These are phyloP conservation scores for Neonectria coccinea DNA, from an alignment of 2,329 filamentous ascomycete genomes.

Conservation along the genomic window DNA sequence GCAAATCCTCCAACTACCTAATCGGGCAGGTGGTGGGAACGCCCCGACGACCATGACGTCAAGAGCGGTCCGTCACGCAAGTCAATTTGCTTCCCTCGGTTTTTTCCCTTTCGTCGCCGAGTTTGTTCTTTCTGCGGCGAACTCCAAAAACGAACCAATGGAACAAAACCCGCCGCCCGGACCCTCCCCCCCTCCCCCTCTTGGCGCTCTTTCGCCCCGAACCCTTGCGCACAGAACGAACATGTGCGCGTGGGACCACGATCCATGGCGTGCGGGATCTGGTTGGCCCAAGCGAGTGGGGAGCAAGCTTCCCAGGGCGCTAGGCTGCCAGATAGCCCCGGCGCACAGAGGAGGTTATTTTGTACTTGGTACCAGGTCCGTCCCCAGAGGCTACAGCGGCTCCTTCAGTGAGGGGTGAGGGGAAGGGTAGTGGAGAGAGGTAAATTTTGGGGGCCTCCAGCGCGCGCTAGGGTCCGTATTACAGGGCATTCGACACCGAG, in stretches of 20 bases:
- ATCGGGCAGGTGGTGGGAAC: constrained; percentile 25
- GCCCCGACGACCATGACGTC: constrained; percentile 19
- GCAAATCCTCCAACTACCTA: constrained; percentile 8
- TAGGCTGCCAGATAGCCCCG: constrained; percentile 28
- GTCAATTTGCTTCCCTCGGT: neutral
- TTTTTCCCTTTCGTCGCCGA: neutral
- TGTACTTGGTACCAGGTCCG: constrained; percentile 15
- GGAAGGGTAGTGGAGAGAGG: constrained; percentile 14
- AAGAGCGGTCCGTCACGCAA: neutral
- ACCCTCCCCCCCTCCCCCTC: neutral
- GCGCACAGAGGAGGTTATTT: constrained; percentile 28
- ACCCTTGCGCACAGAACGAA: constrained; percentile 19
- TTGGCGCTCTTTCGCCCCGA: constrained; percentile 11
- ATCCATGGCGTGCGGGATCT: constrained; percentile 26
- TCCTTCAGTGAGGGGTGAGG: constrained; percentile 15
- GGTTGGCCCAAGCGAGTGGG: constrained; percentile 30
- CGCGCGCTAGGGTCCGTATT: constrained; percentile 1
- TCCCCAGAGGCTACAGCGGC: constrained; percentile 13
- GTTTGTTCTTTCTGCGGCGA: neutral
- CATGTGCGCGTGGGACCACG: constrained; percentile 19
- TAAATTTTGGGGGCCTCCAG: constrained; percentile 12
- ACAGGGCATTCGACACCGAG: constrained; percentile 25
- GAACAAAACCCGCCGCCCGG: constrained; percentile 1
- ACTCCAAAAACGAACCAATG: constrained; percentile 10
- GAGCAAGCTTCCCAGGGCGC: constrained; percentile 8